Conservation (phyloP, 306 rosid species). For the Quercus gilva region DNA sequence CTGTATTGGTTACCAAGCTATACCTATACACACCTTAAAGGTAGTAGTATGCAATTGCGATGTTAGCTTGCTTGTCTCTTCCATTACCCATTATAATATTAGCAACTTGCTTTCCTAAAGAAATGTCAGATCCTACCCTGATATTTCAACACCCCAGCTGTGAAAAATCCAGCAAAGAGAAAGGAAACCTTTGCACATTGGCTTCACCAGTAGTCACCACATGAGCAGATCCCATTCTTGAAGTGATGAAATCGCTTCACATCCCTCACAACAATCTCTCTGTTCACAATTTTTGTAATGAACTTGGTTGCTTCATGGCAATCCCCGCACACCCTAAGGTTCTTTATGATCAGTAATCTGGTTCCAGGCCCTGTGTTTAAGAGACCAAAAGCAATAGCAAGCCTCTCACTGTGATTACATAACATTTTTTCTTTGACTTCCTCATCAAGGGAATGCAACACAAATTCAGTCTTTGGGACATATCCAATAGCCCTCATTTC, state of each 20-base stretch:
- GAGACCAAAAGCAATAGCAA: neutral
- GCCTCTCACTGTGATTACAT: neutral
- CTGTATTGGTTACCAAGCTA: neutral
- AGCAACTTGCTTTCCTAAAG: fast-evolving
- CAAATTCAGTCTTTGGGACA: slow-evolving; percentile 9
- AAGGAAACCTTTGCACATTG: neutral
- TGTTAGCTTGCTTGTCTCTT: neutral
- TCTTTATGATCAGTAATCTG: neutral
- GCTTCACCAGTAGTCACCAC: neutral
- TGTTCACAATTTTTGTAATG: neutral
- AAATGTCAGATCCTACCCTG: neutral
- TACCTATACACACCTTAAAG: neutral
- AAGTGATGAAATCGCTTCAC: neutral
- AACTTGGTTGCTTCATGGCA: neutral
- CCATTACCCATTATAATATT: neutral
- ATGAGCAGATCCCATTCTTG: neutral
- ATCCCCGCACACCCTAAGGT: neutral
- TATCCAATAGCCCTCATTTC: slow-evolving; percentile 29
- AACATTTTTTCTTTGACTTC: neutral
- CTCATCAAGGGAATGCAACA: slow-evolving; percentile 10
- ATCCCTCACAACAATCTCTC: neutral
- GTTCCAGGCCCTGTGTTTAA: neutral
- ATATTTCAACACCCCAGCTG: neutral
- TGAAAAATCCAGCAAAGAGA: no score
- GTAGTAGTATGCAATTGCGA: neutral